Base-by-base conservation (phyloP, 768 basidiomycete genomes). In the Grammothele lineata region DNA sequence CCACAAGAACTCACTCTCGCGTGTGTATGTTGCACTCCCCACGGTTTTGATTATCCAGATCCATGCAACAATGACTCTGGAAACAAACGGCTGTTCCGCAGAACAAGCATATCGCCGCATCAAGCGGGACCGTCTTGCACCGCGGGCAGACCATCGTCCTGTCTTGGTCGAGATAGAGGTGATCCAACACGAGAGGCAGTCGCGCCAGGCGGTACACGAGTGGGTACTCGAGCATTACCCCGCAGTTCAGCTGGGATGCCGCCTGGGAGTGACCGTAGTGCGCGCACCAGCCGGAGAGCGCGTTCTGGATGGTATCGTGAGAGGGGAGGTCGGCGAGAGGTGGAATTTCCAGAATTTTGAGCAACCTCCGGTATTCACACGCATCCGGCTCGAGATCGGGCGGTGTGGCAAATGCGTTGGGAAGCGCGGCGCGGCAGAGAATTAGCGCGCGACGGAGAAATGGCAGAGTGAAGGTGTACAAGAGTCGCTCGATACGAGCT, bases 21-120 rank as follows among this genome's bases (percentile, higher is more conserved):
- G 86, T 89, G 62, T 98, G 96, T 74, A 88, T 80, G 62, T 97
- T 99, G 64, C 94, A 97, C 61, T 99, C 95, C 23, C 95, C 96
- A 21, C 85, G 71, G 33, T 71, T 69, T 14, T 75, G 71, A 15
- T 71, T 75, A 35, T 83, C 80, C 23, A 81, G 75, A 41, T 92
- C 92, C 54, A 74, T 71, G 62, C 96, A 99, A 60, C 96, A 99
- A 52, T 93, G 85, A 55, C 90, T 91, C 62, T 92, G 87, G 71
- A 94, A 77, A 61, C 96, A 98, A 9, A 87, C 81, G 12, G 85
- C 82, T 39, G 80, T 71, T 0, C 96, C 96, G 55, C 96, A 99
- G 41, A 93, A 73, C 51, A 97, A 64, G 63, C 96, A 99, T 2
- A 99, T 81, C 0, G 93, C 96, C 17, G 91, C 90, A 56, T 90